phyloP scores from a whole-genome alignment of 1,284 basidiomycete genomes.

The Sphagnurus paluster region DNA sequence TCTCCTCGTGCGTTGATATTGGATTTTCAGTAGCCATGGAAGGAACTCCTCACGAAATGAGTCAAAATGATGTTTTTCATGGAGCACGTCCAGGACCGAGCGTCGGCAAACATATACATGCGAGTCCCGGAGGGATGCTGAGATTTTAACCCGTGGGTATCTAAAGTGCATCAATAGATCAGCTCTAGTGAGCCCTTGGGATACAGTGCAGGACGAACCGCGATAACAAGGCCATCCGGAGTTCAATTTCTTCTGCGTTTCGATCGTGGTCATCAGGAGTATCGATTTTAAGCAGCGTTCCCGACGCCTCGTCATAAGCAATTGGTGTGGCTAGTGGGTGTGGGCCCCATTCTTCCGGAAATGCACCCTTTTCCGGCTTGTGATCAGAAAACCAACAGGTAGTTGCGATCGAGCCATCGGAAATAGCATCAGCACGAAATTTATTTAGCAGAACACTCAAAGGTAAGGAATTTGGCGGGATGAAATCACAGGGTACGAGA shows the following conservation, averaged over 20 bases:
- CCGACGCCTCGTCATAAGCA: conserved; percentile 63
- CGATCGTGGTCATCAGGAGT: conserved; percentile 65
- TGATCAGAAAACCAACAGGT: conserved; percentile 72
- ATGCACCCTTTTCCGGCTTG: conserved; percentile 53
- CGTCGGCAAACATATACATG: conserved; percentile 88
- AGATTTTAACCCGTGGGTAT: conserved; percentile 73
- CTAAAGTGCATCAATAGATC: conserved; percentile 37
- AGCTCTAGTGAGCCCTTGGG: conserved; percentile 7
- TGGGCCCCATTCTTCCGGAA: conserved; percentile 67
- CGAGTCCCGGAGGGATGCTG: conserved; percentile 76
- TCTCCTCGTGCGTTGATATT: conserved; percentile 65
- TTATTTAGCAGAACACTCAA: conserved; percentile 76
- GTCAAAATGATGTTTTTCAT: conserved; percentile 67
- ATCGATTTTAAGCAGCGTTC: conserved; percentile 73
- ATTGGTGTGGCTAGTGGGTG: conserved; percentile 47
- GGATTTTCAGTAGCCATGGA: conserved; percentile 86
- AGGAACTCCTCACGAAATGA: conserved; percentile 86
- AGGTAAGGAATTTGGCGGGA: conserved; percentile 73
- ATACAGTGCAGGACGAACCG: conserved; percentile 38
- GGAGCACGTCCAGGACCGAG: conserved; percentile 72
- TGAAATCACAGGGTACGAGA: conserved; percentile 89
- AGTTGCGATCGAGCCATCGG: conserved; percentile 72
- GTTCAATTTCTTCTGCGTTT: conserved; percentile 68
- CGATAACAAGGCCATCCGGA: conserved; percentile 73
- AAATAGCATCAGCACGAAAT: conserved; percentile 70